Conservation (phyloP, 176 grass and related monocot genomes). For the Saccharum officinarum region DNA sequence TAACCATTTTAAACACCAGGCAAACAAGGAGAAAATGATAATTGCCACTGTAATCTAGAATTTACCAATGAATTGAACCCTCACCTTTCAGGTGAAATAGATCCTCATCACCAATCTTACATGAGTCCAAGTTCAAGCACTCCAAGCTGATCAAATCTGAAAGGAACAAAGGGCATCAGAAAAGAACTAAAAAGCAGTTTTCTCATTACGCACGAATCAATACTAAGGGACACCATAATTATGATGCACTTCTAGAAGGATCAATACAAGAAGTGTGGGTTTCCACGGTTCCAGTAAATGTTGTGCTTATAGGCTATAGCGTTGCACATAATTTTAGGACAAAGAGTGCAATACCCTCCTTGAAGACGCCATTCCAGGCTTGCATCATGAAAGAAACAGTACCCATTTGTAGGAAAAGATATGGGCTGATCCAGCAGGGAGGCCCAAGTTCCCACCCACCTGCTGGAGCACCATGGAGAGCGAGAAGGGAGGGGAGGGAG, state of each 20-base stretch:
- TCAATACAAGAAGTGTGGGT: conserved; percentile 22
- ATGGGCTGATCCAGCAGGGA: too few species aligned
- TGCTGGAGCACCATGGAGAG: too few species aligned
- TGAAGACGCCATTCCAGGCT: not conserved
- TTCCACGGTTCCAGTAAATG: conserved; percentile 16
- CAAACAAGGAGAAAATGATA: not conserved
- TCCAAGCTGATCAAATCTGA: conserved; percentile 85
- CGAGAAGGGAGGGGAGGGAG: too few species aligned
- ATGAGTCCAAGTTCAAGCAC: conserved; percentile 94
- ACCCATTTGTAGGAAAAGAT: not conserved
- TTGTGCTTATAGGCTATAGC: not conserved
- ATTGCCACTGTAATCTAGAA: not conserved
- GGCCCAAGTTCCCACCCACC: too few species aligned
- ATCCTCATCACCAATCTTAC: conserved; percentile 77
- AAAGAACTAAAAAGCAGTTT: not conserved
- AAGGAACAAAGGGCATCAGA: conserved; percentile 31
- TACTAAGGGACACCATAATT: not conserved
- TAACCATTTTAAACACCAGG: not conserved
- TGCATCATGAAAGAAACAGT: conserved; percentile 6
- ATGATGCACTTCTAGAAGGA: conserved; percentile 1
- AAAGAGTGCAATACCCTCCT: conserved; percentile 13
- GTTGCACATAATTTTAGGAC: not conserved
- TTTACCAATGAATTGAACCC: not conserved
- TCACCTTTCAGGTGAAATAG: conserved; percentile 76
- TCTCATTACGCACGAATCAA: conserved; percentile 2